Conservation (phyloP, 495 filamentous ascomycete genomes). For the Coniosporium apollinis region DNA sequence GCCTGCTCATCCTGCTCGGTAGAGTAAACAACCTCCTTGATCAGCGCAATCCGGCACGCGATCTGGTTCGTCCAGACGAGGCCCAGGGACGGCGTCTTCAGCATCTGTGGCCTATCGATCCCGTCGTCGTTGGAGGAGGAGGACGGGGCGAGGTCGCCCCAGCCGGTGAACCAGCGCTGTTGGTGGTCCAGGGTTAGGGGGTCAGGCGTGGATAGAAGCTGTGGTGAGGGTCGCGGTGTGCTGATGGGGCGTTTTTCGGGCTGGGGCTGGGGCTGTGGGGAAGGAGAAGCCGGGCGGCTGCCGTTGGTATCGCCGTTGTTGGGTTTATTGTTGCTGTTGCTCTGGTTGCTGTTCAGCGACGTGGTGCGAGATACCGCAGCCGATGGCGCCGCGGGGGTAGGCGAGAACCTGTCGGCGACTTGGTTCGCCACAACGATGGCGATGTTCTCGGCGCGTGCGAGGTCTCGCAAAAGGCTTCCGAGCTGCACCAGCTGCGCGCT, state of each 20-base stretch:
- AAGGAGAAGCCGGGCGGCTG: conserved; percentile 1
- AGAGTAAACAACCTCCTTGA: conserved; percentile 27
- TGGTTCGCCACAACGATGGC: conserved; percentile 91
- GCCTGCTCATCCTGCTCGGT: too few relatives aligned
- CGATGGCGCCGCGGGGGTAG: background rate
- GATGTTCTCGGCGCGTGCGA: conserved; percentile 54
- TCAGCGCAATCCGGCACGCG: conserved; percentile 60
- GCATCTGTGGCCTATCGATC: too few relatives aligned
- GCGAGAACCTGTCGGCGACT: conserved; percentile 70
- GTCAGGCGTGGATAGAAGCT: conserved; percentile 19
- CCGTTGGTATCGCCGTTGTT: background rate
- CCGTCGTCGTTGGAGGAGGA: too few relatives aligned
- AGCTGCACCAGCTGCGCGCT: conserved; percentile 54
- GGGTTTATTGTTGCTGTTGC: background rate
- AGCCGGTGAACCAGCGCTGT: conserved; percentile 85
- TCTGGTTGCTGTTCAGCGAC: conserved; percentile 4
- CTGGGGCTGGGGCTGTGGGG: background rate
- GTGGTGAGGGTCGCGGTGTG: conserved; percentile 16
- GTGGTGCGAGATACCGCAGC: conserved; percentile 5
- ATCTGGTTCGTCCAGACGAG: conserved; percentile 85
- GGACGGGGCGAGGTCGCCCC: conserved; percentile 42
- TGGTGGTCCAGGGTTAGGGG: conserved; percentile 68
- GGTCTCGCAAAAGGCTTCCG: conserved; percentile 55
- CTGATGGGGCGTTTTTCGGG: conserved; percentile 7
- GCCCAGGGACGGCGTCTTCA: conserved; percentile 76